A percentile compares a stretch with the other conserved stretches of the same genome.
These are phyloP conservation scores for Fistulinella prunicolor DNA, from an alignment of 768 basidiomycete species.

Conservation along the genomic window DNA sequence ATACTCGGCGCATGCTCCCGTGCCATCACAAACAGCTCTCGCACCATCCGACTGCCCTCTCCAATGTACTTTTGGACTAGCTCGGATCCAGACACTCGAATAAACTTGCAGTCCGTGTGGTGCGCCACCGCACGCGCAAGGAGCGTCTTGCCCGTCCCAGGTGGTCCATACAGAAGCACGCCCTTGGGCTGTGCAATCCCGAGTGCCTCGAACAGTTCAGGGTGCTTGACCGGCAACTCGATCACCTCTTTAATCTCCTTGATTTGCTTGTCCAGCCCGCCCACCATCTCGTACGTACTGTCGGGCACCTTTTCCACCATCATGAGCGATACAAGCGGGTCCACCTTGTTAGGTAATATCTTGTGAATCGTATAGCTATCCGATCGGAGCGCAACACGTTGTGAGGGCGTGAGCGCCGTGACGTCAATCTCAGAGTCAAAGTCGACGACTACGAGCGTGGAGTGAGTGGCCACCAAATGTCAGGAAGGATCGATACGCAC, in stretches of 20 bases:
- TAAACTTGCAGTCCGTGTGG: constrained; percentile 97
- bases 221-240: constrained; percentile 95
- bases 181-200: constrained; percentile 98
- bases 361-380: constrained; percentile 97
- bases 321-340: constrained; percentile 97
- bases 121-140: constrained; percentile 95
- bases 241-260: constrained; percentile 99
- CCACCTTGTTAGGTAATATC: constrained; percentile 95
- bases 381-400: constrained; percentile 93
- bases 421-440: constrained; percentile 86
- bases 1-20: constrained; percentile 96
- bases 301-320: constrained; percentile 99
- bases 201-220: constrained; percentile 92
- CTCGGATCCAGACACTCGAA: constrained; percentile 91
- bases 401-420: constrained; percentile 71
- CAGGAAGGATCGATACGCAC: constrained; percentile 48
- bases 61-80: constrained; percentile 98
- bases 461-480: neutral
- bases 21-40: constrained; percentile 98
- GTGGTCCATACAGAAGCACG: constrained; percentile 92
- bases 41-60: constrained; percentile 94
- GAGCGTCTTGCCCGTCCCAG: constrained; percentile 95
- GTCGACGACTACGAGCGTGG: constrained; percentile 76
- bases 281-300: constrained; percentile 99
- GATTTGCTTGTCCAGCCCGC: constrained; percentile 95